Evolutionary conservation across 139 green algal species (phyloP), one percentile per base, ranked within the genome.

Genomic region (Picochlorum sp.): DNA sequence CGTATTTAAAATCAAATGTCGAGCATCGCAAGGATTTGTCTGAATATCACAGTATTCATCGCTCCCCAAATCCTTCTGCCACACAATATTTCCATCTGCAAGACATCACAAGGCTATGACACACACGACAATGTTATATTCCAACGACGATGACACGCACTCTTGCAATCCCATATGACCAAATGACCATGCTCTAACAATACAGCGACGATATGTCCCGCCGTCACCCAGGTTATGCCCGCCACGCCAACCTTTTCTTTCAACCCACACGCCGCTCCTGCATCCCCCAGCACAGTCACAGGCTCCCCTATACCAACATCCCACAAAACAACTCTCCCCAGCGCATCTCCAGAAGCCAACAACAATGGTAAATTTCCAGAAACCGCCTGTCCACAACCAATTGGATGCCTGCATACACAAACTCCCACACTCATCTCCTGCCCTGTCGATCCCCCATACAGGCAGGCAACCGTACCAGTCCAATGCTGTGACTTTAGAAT

Each of bases 321-420:
- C 87, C 87, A 95, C 47, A 93, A 74, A 34, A 86, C 73, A 38
- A 94, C 86, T 0, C 71, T 58, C 13, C 87, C 86, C 3, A 86
- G 69, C 11, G 57, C 59, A 56, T 95, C 87, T 5, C 87, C 87
- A 24, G 82, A 88, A 1, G 86, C 87, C 30, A 92, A 74, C 60
- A 85, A 83, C 69, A 68, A 61, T 57, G 34, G 28, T 21, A 24
- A 41, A 20, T 20, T 20, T 21, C 47, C 47, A 54, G 47, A 21
- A 0, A 21, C 47, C n/a, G 16, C 11, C n/a, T 54, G 18, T 21
- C 47, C 47, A 54, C 49, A 37, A 4, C 44, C 68, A 50, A 51
- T 60, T 20, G 47, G 47, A 54, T 54, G n/a, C 47, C 47, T 54
- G 11, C 47, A 54, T 10, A 18, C 15, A 16, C 16, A 51, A 51